phyloP scores from a whole-genome alignment of 176 grass and related monocot genomes.

The Rhynchospora tenuis region DNA sequence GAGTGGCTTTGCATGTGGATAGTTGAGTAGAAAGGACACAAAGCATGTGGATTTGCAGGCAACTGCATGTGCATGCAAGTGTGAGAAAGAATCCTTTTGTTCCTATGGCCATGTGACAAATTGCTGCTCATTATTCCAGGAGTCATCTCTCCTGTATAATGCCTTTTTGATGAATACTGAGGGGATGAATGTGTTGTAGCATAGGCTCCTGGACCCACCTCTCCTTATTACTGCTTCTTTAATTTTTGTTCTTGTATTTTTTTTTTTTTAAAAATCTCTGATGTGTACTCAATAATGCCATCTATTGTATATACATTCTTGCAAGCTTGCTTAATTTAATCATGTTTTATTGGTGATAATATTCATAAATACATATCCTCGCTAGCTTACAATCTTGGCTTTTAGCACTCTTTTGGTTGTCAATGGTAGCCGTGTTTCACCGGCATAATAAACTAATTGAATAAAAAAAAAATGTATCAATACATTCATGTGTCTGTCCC shows the following conservation, averaged over 20 bases:
- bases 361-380: background rate
- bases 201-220: slow-evolving; percentile 4
- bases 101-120: slow-evolving; percentile 20
- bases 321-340: background rate
- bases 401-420: background rate
- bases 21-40: slow-evolving; percentile 18
- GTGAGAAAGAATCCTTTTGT: slow-evolving; percentile 11
- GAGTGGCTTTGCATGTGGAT: slow-evolving; percentile 13
- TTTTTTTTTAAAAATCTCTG: background rate
- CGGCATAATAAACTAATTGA: background rate
- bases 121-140: slow-evolving; percentile 19
- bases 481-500: background rate
- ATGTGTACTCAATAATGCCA: background rate
- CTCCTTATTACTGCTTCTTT: background rate
- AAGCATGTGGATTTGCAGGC: slow-evolving; percentile 6
- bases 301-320: background rate
- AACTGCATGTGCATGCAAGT: slow-evolving; percentile 24
- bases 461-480: background rate
- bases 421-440: background rate
- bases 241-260: background rate
- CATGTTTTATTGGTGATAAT: background rate
- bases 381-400: background rate
- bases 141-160: slow-evolving; percentile 7
- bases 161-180: slow-evolving; percentile 14
- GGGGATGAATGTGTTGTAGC: background rate